Conservation (phyloP, 192 early-diverging fungal species). For the Mortierella antarctica region DNA sequence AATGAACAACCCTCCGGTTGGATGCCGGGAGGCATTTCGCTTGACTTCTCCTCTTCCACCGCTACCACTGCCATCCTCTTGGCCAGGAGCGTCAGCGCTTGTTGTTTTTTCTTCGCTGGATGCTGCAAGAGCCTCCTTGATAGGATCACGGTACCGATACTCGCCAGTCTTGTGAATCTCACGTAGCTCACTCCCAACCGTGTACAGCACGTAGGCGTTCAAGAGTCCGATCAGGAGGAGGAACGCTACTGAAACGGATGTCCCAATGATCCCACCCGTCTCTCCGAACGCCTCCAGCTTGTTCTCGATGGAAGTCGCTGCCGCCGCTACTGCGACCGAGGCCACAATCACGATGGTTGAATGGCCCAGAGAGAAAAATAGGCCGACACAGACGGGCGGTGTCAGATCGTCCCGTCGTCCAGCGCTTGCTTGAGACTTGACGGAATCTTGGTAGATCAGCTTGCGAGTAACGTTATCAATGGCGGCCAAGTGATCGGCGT, state of each 20-base stretch:
- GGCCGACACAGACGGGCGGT: conserved; percentile 67
- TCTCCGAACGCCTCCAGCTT: conserved; percentile 56
- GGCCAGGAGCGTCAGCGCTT: not conserved
- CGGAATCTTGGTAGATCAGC: conserved; percentile 53
- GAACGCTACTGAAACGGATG: conserved; percentile 68
- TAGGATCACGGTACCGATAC: conserved; percentile 19
- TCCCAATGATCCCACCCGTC: conserved; percentile 67
- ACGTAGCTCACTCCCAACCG: conserved; percentile 29
- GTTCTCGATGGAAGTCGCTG: conserved; percentile 57
- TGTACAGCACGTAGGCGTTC: conserved; percentile 60
- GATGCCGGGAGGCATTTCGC: not conserved
- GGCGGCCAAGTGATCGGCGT: conserved; percentile 77
- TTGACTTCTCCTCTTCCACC: not conserved
- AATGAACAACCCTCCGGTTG: conserved; percentile 50
- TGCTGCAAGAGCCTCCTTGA: conserved; percentile 3
- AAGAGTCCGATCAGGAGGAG: conserved; percentile 67
- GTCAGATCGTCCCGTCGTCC: conserved; percentile 1
- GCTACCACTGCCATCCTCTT: not conserved
- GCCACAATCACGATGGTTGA: conserved; percentile 73
- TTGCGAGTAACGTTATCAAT: conserved; percentile 81
- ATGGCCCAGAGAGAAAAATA: conserved; percentile 78
- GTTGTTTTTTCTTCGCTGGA: not conserved
- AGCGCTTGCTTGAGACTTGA: not conserved
- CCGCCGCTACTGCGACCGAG: conserved; percentile 56
- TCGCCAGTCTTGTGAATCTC: conserved; percentile 4